A percentile compares a stretch with the other conserved stretches of the same genome.
Evolutionary conservation across 352 stramenopile genomes (phyloP).

Genomic region (Globisporangium yorkense): DNA sequence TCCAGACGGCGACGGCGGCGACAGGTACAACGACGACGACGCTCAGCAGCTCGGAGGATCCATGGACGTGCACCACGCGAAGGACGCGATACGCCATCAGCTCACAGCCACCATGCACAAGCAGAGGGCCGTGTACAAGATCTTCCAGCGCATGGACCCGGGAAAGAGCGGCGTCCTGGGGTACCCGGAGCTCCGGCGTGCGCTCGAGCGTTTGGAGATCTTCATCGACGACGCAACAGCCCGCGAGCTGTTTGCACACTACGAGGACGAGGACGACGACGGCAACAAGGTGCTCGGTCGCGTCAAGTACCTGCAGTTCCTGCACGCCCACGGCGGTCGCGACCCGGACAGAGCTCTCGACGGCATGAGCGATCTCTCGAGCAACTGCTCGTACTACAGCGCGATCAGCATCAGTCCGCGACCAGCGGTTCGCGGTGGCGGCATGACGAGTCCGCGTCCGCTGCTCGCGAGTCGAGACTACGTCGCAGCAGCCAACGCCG

Average conservation of each 20-base stretch:
- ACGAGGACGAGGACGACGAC: constrained; percentile 51
- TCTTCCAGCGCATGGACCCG: constrained; percentile 52
- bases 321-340: constrained; percentile 54
- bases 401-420: constrained; percentile 61
- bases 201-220: constrained; percentile 52
- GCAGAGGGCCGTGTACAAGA: constrained; percentile 56
- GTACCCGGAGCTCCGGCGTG: constrained; percentile 54
- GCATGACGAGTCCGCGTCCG: constrained; percentile 9
- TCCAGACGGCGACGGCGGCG: not conserved
- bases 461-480: constrained; percentile 31
- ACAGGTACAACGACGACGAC: not conserved
- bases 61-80: constrained; percentile 41
- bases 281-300: constrained; percentile 28
- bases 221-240: constrained; percentile 28
- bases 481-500: constrained; percentile 17
- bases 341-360: constrained; percentile 55
- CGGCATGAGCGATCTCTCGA: constrained; percentile 60
- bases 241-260: constrained; percentile 35
- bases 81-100: constrained; percentile 43
- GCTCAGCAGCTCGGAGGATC: not conserved
- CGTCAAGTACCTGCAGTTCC: constrained; percentile 57
- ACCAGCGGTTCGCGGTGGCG: constrained; percentile 20
- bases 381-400: constrained; percentile 77
- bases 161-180: constrained; percentile 43
- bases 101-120: constrained; percentile 34